Base-by-base conservation (phyloP, 345 rosid species). In the Moringa oleifera region DNA sequence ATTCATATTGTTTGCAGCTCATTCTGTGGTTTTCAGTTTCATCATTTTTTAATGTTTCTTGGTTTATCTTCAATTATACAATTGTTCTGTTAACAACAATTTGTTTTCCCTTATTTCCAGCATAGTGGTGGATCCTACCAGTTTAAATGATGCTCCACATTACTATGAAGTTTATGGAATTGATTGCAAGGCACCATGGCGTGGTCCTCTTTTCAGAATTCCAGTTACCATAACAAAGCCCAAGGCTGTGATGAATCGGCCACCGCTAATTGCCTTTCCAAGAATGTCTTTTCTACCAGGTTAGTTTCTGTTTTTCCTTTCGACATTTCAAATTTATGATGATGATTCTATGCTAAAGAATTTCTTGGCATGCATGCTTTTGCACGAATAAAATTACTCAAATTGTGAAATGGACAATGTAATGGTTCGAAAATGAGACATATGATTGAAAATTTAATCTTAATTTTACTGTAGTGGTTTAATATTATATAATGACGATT, bases 171-270 rank as follows among this genome's bases (percentile, higher is more conserved):
- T 91, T 51, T 81, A 79, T 75, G 99, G 96, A 41, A 71, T 91
- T 82, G 99, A 94, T 75, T 90, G 93, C 83, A 88, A 83, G 83
- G 88, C 93, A 20, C 93, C 95, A 63, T 80, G 88, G 91, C 93
- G 91, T 57, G 99, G 99, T 57, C 85, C 93, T 58, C 72, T 94
- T 77, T 91, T 94, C 80, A 84, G 88, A 81, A 83, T 91, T 61
- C 93, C 97, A 31, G 74, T 89, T 51, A 91, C 99, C 19, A 78
- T 91, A 73, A 81, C 87, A 72, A 91, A 88, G 81, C 95, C 99
- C 55, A 77, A 66, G 72, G 72, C 76, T 56, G 75, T 90, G 66
- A 62, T 55, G 67, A 77, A 50, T 68, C 84, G 73, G 55, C 95
- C 97, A 61, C 97, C 96, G 21, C 68, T 76, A 65, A 72, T 88